Base-by-base conservation (phyloP, 352 stramenopile genomes). In the Phytophthora aleatoria region DNA sequence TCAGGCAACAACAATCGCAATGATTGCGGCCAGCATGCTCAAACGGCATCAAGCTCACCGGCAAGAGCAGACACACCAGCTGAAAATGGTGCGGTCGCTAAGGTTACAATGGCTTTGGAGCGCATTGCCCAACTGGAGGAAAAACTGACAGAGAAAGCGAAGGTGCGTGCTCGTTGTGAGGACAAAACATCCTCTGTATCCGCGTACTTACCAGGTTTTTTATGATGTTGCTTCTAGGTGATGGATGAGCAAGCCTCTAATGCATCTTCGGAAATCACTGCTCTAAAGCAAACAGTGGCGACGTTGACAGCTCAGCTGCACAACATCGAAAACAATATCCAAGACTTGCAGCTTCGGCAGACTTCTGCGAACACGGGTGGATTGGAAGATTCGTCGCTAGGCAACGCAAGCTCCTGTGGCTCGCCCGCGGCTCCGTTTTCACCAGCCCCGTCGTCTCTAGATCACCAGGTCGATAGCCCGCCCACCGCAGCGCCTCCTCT, bases 211-310 rank as follows among this genome's bases (percentile, higher is more conserved):
- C 53, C 8, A 39, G 20, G 2, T 54, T 43, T 28, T 13, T 45
- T 10, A 20, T 53, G 13, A 15, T 62, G n/a, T 9, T 41, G 5
- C 2, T 39, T 67, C n/a, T 69, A 87, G 78, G 49, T 48, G 8
- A 64, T 83, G 27, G 67, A 85, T 28, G 75, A 81, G 15, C 50
- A 77, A 55, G 58, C 67, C 33, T 39, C 57, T 13, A 75, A 55
- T 28, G 51, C 76, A 9, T 69, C 62, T 15, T 65, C 76, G 12
- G 75, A 87, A 56, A 66, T 82, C 41, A 50, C 65, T 13, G 66
- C 63, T 6, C 31, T 89, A 39, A 71, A 85, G 45, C 75, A 85
- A 67, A 80, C 73, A 7, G 73, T 89, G 13, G 67, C 74, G 20
- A 71, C 57, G 10, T 66, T 89, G 41, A 79, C 72, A 20, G 57